phyloP scores from a whole-genome alignment of 345 rosid genomes.

The Pistacia integerrima region DNA sequence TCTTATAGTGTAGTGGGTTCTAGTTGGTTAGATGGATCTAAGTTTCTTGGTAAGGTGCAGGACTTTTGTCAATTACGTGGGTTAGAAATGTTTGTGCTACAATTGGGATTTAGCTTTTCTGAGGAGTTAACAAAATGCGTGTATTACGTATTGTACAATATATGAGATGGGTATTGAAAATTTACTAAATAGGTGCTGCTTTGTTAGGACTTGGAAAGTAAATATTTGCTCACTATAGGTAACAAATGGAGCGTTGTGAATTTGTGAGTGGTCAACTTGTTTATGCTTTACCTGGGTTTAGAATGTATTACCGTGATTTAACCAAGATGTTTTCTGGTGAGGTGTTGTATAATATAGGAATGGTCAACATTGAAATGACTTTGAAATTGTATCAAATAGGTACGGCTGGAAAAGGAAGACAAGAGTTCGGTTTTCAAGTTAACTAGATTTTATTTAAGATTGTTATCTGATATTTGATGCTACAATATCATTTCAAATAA shows the following conservation, averaged over 20 bases:
- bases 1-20: no score
- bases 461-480: not conserved
- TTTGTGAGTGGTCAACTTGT: not conserved
- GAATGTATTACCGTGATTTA: not conserved
- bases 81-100: not conserved
- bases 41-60: not conserved
- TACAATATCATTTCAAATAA: not conserved
- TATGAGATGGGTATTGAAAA: not conserved
- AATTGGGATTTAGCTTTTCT: not conserved
- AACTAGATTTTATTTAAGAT: not conserved
- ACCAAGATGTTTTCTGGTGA: not conserved
- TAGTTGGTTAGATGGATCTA: no score
- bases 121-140: not conserved
- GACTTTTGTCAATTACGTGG: not conserved
- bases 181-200: not conserved
- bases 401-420: conserved; percentile 4
- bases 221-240: not conserved
- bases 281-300: not conserved
- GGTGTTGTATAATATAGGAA: not conserved
- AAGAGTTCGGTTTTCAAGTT: conserved; percentile 1
- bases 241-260: not conserved
- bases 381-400: not conserved
- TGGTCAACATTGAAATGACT: not conserved
- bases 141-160: not conserved
- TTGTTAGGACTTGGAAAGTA: not conserved